Base-by-base conservation (phyloP, 495 filamentous ascomycete species). In the Usnea hakonensis region DNA sequence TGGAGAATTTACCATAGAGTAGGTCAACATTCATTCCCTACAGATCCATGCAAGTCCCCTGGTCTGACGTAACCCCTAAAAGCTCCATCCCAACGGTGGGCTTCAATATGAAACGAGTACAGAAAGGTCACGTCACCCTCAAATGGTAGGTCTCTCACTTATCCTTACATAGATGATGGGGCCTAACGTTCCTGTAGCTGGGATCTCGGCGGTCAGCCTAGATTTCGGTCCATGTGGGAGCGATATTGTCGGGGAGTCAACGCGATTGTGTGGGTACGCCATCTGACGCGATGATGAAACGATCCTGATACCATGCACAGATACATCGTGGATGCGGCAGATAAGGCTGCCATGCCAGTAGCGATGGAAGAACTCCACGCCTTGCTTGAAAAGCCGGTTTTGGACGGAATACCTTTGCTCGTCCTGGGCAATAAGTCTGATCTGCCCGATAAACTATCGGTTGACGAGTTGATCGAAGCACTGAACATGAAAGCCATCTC, bases 161-260 rank as follows among this genome's bases (percentile, higher is more conserved):
- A 55, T 58, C 43, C 65, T 36, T 61, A 43, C 13, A 58, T 58
- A 55, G 55, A 64, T 44, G 46, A 61, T 36, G 55, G 53, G 64
- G 67, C 57, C 46, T 56, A 58, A 65, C 72, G 70, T 40, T 57
- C 56, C 40, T 52, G 26, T 64, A 89, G 87, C 73, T 98, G 94
- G 94, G 94, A 98, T 79, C 81, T 98, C 66, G 94, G 94, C 63
- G 94, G 94, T 32, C 94, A 98, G 79, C 93, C 93, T 69, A 85
- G 94, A 65, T 98, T 97, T 77, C 89, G 94, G 66, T 88, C 90
- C 63, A 98, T 98, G 94, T 98, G 94, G 94, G 94, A 97, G 80
- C 82, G 94, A 68, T 98, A 98, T 75, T 98, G 94, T 77, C 88
- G 91, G 53, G 92, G 91, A 44, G 94, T 97, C 65, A 96, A 96